phyloP scores from a whole-genome alignment of 1,284 basidiomycete genomes.

The Cutaneotrichosporon cutaneum region DNA sequence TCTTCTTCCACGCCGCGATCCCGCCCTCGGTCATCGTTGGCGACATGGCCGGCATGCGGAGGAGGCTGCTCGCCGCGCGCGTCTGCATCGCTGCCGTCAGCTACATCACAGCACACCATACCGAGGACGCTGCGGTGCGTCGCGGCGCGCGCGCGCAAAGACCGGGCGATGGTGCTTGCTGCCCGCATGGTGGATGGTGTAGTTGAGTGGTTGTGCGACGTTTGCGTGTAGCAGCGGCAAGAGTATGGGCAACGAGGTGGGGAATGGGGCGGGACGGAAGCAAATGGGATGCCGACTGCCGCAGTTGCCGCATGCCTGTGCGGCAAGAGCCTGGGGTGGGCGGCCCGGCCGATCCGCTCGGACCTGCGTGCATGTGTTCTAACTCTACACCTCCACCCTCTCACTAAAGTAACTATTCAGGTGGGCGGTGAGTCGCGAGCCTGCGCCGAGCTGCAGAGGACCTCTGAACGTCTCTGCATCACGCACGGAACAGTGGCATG shows the following conservation, averaged over 20 bases:
- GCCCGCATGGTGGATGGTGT: slow-evolving; percentile 6
- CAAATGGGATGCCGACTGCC: slow-evolving; percentile 6
- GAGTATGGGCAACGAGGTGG: not conserved
- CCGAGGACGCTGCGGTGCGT: not conserved
- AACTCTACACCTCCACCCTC: not conserved
- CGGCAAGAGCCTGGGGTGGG: not conserved
- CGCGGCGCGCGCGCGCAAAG: slow-evolving; percentile 5
- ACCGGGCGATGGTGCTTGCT: slow-evolving; percentile 7
- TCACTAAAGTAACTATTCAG: not conserved
- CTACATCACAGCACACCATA: not conserved
- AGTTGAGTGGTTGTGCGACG: not conserved
- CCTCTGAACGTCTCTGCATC: not conserved
- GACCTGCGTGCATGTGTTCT: not conserved
- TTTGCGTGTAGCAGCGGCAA: not conserved
- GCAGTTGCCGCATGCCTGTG: slow-evolving; percentile 10
- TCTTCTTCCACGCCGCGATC: slow-evolving; percentile 88
- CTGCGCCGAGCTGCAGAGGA: not conserved
- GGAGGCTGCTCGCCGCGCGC: slow-evolving; percentile 59
- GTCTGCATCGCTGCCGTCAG: slow-evolving; percentile 6
- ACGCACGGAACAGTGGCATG: too few relatives aligned
- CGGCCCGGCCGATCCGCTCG: slow-evolving; percentile 8
- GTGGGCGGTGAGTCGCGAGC: not conserved
- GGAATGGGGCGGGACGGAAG: slow-evolving; percentile 9
- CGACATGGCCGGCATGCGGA: slow-evolving; percentile 93
- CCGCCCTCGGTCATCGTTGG: slow-evolving; percentile 99